These are phyloP conservation scores for Chlamydomonas eustigma DNA, from an alignment of 139 green algal species.

Conservation along the genomic window DNA sequence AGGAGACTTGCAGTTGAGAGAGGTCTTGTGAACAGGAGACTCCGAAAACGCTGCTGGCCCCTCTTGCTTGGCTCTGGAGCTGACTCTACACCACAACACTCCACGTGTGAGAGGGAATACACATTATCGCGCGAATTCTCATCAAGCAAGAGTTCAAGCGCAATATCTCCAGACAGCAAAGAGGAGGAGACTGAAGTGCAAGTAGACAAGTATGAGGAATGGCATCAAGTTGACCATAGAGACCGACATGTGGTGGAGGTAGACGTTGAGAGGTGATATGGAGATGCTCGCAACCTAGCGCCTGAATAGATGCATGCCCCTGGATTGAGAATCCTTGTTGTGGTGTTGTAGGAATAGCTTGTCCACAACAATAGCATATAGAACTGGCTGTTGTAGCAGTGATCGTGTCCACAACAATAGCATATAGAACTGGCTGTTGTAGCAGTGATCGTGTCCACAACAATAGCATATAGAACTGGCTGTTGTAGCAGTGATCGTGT, in stretches of 20 bases:
- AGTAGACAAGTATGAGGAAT: not conserved
- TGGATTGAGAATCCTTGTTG: not conserved
- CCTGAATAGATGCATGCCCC: no score
- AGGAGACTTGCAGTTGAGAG: slow-evolving; percentile 59
- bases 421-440: not conserved
- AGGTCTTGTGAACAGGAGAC: slow-evolving; percentile 65
- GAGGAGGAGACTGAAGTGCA: not conserved
- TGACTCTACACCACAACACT: no score
- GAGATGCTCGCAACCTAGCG: no score
- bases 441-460: not conserved
- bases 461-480: not conserved
- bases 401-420: not conserved
- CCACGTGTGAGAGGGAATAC: not conserved
- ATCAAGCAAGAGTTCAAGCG: not conserved
- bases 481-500: not conserved
- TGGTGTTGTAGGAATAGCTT: not conserved
- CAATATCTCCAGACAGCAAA: not conserved
- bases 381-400: not conserved
- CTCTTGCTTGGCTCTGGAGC: slow-evolving; percentile 46
- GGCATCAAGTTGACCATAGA: not conserved
- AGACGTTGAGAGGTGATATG: not conserved
- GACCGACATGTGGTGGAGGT: not conserved
- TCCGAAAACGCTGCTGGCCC: slow-evolving; percentile 66
- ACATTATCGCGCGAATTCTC: not conserved
- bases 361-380: not conserved